phyloP scores from a whole-genome alignment of 2,329 filamentous ascomycete species.

The Paraphaeosphaeria sporulosa region DNA sequence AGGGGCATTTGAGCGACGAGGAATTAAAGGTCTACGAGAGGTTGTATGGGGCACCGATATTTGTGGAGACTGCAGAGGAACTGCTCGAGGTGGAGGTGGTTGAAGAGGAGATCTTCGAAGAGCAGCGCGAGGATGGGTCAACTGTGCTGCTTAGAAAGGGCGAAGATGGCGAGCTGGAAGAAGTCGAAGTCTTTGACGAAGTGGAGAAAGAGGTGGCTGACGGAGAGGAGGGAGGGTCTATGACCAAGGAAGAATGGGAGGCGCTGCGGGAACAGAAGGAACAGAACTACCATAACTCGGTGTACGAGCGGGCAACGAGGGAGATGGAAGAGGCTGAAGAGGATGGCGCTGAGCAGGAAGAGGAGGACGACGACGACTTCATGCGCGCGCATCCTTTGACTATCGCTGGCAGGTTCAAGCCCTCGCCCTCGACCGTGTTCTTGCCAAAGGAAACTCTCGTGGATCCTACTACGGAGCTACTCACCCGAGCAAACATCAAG shows the following conservation, averaged over 20 bases:
- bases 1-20: conserved; percentile 70
- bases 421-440: conserved; percentile 75
- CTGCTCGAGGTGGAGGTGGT: conserved; percentile 54
- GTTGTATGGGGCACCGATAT: conserved; percentile 76
- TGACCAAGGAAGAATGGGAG: conserved; percentile 45
- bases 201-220: conserved; percentile 42
- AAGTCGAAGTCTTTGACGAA: conserved; percentile 57
- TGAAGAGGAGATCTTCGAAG: conserved; percentile 53
- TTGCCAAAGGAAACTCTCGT: conserved; percentile 75
- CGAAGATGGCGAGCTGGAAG: conserved; percentile 66
- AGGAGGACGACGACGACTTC: conserved; percentile 51
- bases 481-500: conserved; percentile 69
- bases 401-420: conserved; percentile 74
- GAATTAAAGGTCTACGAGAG: conserved; percentile 81
- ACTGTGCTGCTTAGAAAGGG: conserved; percentile 61
- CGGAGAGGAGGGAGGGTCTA: conserved; percentile 29
- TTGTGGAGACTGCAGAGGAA: conserved; percentile 68
- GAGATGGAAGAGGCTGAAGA: conserved; percentile 52
- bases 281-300: conserved; percentile 39
- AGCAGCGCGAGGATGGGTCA: conserved; percentile 39
- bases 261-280: conserved; percentile 42
- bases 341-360: conserved; percentile 37
- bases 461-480: conserved; percentile 72
- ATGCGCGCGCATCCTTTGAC: conserved; percentile 78
- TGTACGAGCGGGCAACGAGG: conserved; percentile 53